Conservation (phyloP, 305 asterid genomes). For the Solanum hybrid region DNA sequence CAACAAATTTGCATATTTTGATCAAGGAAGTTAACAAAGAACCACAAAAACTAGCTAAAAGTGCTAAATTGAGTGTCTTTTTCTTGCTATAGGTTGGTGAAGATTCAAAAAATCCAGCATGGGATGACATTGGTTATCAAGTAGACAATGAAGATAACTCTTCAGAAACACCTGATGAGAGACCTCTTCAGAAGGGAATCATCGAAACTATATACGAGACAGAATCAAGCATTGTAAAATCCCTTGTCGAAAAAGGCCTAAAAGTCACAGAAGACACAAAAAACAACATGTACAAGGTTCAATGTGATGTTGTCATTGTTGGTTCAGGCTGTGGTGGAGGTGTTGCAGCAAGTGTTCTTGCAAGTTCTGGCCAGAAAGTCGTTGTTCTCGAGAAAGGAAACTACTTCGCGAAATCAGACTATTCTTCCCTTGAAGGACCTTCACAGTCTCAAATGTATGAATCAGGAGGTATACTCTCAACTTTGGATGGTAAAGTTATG, state of each 20-base stretch:
- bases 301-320: constrained; percentile 70
- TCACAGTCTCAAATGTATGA: constrained; percentile 58
- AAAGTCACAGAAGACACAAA: constrained; percentile 19
- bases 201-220: constrained; percentile 44
- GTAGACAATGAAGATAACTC: constrained; percentile 29
- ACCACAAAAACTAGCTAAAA: neutral
- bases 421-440: constrained; percentile 73
- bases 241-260: constrained; percentile 48
- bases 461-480: constrained; percentile 54
- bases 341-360: constrained; percentile 69
- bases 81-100: constrained; percentile 36
- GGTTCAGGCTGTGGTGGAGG: constrained; percentile 97
- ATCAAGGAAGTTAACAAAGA: neutral
- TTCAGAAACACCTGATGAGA: constrained; percentile 8
- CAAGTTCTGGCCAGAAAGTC: constrained; percentile 63
- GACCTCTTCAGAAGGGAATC: constrained; percentile 64
- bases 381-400: constrained; percentile 76
- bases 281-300: constrained; percentile 23
- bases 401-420: constrained; percentile 48
- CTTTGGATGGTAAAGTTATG: constrained; percentile 56
- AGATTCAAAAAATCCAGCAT: constrained; percentile 43
- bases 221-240: constrained; percentile 26
- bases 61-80: neutral
- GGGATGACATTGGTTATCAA: constrained; percentile 67
- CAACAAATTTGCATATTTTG: neutral